Base-by-base conservation (phyloP, 305 asterid genomes). In the Withania somnifera region DNA sequence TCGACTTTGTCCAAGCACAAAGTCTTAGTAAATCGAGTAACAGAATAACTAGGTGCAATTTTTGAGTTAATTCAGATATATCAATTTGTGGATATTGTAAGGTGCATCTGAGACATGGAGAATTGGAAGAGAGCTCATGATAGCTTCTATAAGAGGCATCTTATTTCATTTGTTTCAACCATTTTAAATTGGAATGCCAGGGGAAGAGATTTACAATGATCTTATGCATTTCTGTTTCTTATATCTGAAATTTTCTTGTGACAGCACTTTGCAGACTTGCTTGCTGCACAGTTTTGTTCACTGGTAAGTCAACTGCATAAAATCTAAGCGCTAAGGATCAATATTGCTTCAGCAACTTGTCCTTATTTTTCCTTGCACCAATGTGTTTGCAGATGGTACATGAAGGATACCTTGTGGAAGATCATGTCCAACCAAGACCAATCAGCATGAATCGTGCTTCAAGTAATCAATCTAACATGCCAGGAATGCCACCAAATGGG, bases 251-350 rank as follows among this genome's bases (percentile, higher is more conserved):
- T 82, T 73, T 83, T 82, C 85, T 87, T 78, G 52, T 82, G 36
- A 92, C 99, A 97, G 99, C 92, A 92, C 85, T 87, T 82, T 20
- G 99, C 98, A 2, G 99, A 96, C 87, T 90, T 94, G 88, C 96
- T 96, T 73, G 99, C 98, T 45, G 86, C 91, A 32, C 99, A 97
- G 84, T 97, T 88, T 87, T 85, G 84, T 84, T 85, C 92, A 52
- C 92, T 97, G 98, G 99, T 94, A 92, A 79, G 92, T 77, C 79
- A 10, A 13, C 24, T 38, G 30, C 7, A 11, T 76, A 51, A 76
- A 75, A 28, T 28, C 22, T 51, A 51, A 75, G 24, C 2, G 14
- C 19, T 17, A 30, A 76, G 64, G 64, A 76, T 51, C 24, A 76
- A 51, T 32, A 76, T 28, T 76, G 63, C 30, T 50, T 17, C 60